Conservation (phyloP, 768 basidiomycete genomes). For the Baorangia bicolor region DNA sequence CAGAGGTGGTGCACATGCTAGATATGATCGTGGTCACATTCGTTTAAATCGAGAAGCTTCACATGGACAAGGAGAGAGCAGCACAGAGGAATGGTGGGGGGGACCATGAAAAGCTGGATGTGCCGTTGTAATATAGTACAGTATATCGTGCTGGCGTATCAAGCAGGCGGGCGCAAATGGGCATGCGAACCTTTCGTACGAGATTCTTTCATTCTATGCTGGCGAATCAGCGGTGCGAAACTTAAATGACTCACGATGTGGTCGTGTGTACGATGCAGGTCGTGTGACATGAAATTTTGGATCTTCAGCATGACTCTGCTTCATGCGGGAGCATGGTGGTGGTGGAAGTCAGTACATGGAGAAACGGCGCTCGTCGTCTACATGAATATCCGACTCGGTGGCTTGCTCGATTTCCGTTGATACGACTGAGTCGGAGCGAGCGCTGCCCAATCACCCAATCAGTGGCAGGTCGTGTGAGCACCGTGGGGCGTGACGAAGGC, state of each 20-base stretch:
- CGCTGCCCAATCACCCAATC: neutral
- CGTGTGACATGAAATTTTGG: constrained; percentile 15
- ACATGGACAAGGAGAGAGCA: neutral
- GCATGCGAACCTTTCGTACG: neutral
- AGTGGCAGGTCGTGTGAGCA: constrained; percentile 17
- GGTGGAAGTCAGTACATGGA: neutral
- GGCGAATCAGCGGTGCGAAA: neutral
- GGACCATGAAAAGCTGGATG: neutral
- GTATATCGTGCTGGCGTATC: neutral
- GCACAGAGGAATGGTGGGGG: neutral
- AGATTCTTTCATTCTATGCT: neutral
- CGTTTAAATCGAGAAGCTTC: neutral
- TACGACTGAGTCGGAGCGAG: neutral
- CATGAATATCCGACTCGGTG: neutral
- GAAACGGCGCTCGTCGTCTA: neutral
- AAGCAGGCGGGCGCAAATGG: neutral
- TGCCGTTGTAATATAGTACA: too few species aligned
- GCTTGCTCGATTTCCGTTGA: neutral
- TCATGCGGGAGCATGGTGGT: neutral
- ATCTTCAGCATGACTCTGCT: neutral
- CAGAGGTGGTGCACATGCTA: neutral
- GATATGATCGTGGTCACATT: neutral
- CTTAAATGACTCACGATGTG: neutral
- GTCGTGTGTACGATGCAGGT: constrained; percentile 5
- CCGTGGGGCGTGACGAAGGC: neutral